phyloP scores from a whole-genome alignment of 345 rosid species.

The Psidium guajava region DNA sequence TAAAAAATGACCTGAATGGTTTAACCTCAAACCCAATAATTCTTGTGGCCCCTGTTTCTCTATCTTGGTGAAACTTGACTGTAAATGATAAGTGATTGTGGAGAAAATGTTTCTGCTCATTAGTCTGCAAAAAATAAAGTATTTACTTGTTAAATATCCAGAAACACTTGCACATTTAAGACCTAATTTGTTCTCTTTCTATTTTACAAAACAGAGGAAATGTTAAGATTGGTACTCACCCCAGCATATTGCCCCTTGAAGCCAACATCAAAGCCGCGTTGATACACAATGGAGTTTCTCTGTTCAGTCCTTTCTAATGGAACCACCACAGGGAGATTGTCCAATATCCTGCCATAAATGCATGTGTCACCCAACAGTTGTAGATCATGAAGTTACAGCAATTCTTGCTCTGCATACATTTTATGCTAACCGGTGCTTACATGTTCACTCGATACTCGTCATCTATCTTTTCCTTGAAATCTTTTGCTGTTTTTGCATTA shows the following conservation, averaged over 20 bases:
- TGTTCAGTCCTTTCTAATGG: conserved; percentile 39
- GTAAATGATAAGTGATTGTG: conserved; percentile 74
- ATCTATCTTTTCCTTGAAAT: conserved; percentile 67
- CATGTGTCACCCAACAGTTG: background rate
- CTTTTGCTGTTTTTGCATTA: conserved; percentile 45
- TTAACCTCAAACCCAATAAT: conserved; percentile 92
- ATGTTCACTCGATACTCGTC: conserved; percentile 86
- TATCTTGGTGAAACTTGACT: conserved; percentile 67
- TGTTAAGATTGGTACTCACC: conserved; percentile 21
- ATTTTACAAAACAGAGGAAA: background rate
- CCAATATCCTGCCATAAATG: conserved; percentile 48
- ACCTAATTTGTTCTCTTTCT: background rate
- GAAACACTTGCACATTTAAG: background rate
- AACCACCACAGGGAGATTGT: conserved; percentile 67
- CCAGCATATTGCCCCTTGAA: conserved; percentile 55
- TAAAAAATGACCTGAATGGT: conserved; percentile 57
- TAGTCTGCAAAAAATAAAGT: conserved; percentile 34
- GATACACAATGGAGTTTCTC: conserved; percentile 36
- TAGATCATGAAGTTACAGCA: background rate
- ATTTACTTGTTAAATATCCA: background rate
- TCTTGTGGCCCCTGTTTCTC: conserved; percentile 44
- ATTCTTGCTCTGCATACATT: background rate
- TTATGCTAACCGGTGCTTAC: conserved; percentile 15
- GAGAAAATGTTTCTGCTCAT: conserved; percentile 74
- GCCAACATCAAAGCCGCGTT: conserved; percentile 59